Conservation (phyloP, 768 basidiomycete species). For the Postia placenta region DNA sequence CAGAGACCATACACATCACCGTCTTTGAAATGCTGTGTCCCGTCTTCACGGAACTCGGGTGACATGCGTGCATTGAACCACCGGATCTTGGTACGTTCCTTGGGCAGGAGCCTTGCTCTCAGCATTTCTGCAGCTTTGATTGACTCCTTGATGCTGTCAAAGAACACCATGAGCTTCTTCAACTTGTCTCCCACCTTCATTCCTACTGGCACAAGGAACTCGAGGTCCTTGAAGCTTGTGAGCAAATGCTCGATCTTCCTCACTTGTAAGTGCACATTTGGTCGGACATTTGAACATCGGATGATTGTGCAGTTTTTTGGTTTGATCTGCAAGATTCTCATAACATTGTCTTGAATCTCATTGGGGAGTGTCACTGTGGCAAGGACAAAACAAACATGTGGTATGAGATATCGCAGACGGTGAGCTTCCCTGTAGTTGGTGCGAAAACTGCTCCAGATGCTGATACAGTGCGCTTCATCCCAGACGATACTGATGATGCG, state of each 20-base stretch:
- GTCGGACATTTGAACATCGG: conserved; percentile 24
- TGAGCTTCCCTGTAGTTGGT: no score
- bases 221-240: conserved; percentile 13
- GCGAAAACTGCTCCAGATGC: conserved; percentile 32
- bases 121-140: conserved; percentile 6
- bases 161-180: conserved; percentile 21
- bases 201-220: conserved; percentile 10
- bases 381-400: no score
- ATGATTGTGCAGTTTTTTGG: conserved; percentile 10
- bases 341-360: conserved; percentile 18
- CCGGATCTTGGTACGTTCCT: conserved; percentile 11
- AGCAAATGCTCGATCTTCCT: conserved; percentile 16
- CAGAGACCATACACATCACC: conserved; percentile 22
- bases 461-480: conserved; percentile 37
- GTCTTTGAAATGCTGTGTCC: conserved; percentile 9
- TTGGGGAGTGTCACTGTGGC: no score
- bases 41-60: conserved; percentile 13
- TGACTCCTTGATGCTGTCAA: conserved; percentile 16
- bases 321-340: conserved; percentile 16
- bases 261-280: conserved; percentile 27
- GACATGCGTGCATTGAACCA: conserved; percentile 26
- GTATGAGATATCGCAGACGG: no score
- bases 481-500: conserved; percentile 27
- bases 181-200: neutral
- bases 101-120: neutral